These are phyloP conservation scores for Moesziomyces sp. DNA, from an alignment of 1,284 basidiomycete genomes.

Conservation along the genomic window DNA sequence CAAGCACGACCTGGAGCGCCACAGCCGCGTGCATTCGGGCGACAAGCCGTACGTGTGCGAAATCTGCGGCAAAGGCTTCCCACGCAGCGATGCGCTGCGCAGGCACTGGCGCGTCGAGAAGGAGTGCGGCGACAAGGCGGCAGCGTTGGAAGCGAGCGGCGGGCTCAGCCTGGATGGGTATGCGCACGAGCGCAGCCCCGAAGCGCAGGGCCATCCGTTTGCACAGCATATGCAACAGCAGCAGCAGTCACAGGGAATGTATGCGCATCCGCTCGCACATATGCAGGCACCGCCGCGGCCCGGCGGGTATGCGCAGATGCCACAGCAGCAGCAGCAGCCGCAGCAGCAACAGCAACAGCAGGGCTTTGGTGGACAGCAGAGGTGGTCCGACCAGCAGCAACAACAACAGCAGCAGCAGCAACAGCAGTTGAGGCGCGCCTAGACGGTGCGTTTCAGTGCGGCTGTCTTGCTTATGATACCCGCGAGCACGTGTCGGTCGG, in stretches of 20 bases:
- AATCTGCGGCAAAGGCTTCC: conserved; percentile 65
- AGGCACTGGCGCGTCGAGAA: conserved; percentile 65
- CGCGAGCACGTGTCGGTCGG: background rate
- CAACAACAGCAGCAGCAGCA: conserved; percentile 13
- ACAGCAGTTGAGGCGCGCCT: conserved; percentile 13
- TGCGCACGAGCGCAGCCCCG: conserved; percentile 31
- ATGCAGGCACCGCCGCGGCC: background rate
- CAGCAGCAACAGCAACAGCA: background rate
- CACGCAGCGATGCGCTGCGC: conserved; percentile 63
- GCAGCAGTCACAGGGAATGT: background rate
- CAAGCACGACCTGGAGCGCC: conserved; percentile 66
- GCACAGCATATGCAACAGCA: conserved; percentile 14
- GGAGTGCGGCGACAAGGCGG: conserved; percentile 59
- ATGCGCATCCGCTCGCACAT: background rate
- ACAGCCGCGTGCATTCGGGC: conserved; percentile 65
- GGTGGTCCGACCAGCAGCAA: conserved; percentile 16
- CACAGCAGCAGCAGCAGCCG: conserved; percentile 13
- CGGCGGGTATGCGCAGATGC: too few species aligned
- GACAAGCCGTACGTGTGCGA: conserved; percentile 67
- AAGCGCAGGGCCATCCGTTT: conserved; percentile 25
- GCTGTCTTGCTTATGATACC: conserved; percentile 5
- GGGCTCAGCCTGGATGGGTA: conserved; percentile 24
- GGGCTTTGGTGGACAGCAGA: conserved; percentile 1
- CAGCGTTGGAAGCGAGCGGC: conserved; percentile 55
- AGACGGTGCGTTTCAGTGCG: background rate